Conservation (phyloP, 2,329 filamentous ascomycete genomes). For the Fusarium sp. region DNA sequence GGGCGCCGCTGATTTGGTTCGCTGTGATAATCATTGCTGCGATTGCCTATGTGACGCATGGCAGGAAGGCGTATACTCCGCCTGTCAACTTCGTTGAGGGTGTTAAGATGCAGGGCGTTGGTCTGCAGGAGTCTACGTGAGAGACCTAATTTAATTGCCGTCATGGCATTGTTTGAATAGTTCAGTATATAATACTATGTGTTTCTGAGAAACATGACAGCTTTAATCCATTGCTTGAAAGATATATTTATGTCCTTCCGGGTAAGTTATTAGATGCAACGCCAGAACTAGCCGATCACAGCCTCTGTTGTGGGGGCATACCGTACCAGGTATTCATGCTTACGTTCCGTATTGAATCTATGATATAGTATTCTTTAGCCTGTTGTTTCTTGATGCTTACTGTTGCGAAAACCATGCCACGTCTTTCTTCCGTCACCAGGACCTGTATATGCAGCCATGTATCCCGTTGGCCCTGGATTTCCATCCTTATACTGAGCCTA, state of each 20-base stretch:
- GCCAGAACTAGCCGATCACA: background rate
- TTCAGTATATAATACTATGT: too few species aligned
- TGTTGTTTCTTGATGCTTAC: background rate
- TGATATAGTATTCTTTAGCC: too few species aligned
- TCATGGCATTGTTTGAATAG: too few species aligned
- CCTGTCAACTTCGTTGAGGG: conserved; percentile 34
- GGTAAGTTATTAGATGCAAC: background rate
- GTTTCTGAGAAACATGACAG: too few species aligned
- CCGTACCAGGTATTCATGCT: background rate
- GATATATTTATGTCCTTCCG: background rate
- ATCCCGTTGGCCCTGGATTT: background rate
- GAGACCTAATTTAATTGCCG: too few species aligned
- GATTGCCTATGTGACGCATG: conserved; percentile 19
- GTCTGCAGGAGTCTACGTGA: conserved; percentile 19
- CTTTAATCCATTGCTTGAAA: too few species aligned
- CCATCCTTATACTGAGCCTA: background rate
- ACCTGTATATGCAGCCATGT: background rate
- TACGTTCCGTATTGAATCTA: background rate
- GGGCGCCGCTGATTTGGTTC: conserved; percentile 34
- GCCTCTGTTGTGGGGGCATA: background rate
- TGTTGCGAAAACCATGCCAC: background rate
- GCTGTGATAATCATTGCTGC: conserved; percentile 23
- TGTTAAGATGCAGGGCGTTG: conserved; percentile 19
- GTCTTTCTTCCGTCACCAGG: background rate
- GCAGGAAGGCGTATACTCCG: conserved; percentile 13